phyloP scores from a whole-genome alignment of 1,284 basidiomycete species.

The Xerocomus nothofagi region DNA sequence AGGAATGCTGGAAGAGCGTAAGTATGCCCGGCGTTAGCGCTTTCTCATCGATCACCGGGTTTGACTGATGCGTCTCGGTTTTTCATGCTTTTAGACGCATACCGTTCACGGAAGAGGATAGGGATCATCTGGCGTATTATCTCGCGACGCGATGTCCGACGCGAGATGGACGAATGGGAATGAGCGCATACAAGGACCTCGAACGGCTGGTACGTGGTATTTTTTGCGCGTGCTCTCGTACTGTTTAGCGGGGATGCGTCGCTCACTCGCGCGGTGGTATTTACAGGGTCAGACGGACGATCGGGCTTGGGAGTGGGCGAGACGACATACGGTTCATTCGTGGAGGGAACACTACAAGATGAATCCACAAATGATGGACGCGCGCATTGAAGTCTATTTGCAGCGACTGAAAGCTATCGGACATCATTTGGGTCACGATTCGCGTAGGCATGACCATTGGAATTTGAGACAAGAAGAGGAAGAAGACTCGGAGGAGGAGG shows the following conservation, averaged over 20 bases:
- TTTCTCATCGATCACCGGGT: too few species aligned
- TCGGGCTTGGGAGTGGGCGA: slow-evolving; percentile 44
- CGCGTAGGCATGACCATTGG: slow-evolving; percentile 16
- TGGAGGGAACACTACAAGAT: slow-evolving; percentile 57
- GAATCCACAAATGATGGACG: slow-evolving; percentile 42
- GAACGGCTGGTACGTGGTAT: slow-evolving; percentile 36
- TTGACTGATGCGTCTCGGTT: not conserved
- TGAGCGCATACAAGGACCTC: slow-evolving; percentile 42
- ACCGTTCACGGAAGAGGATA: slow-evolving; percentile 27
- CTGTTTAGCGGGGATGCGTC: not conserved
- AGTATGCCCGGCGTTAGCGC: slow-evolving; percentile 5
- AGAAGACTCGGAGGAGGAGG: not conserved
- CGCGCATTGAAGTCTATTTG: slow-evolving; percentile 36
- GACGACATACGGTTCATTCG: slow-evolving; percentile 48
- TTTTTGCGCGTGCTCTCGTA: not conserved
- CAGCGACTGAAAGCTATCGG: slow-evolving; percentile 5
- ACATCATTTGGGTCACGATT: slow-evolving; percentile 29
- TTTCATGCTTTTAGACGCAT: slow-evolving; percentile 17
- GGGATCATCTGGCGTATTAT: slow-evolving; percentile 27
- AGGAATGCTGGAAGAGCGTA: not conserved
- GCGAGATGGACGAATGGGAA: slow-evolving; percentile 42
- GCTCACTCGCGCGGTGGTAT: not conserved
- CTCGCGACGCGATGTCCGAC: slow-evolving; percentile 28
- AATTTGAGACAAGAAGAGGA: not conserved
- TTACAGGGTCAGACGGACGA: slow-evolving; percentile 20